Evolutionary conservation across 768 basidiomycete species (phyloP).

Genomic region (Boletellus sp.): DNA sequence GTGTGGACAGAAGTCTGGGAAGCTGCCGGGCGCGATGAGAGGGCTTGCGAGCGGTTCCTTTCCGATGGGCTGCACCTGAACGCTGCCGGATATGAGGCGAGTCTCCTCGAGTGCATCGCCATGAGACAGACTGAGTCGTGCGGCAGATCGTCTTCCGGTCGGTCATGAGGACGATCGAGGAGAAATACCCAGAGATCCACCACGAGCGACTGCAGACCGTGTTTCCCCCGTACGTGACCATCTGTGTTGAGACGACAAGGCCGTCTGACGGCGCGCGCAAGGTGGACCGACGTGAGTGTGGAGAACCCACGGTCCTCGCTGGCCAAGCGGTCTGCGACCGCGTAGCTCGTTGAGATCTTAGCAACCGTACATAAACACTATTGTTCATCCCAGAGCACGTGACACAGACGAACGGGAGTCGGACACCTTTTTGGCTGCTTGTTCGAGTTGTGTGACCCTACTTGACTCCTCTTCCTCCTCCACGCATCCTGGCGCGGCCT

Average conservation of each 20-base stretch:
- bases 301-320: constrained; percentile 21
- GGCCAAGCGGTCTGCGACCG: constrained; percentile 16
- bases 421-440: constrained; percentile 45
- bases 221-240: constrained; percentile 55
- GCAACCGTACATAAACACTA: constrained; percentile 17
- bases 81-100: constrained; percentile 67
- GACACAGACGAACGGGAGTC: constrained; percentile 49
- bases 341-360: constrained; percentile 1
- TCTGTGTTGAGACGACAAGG: neutral
- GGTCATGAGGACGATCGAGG: constrained; percentile 53
- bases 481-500: constrained; percentile 56
- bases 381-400: constrained; percentile 25
- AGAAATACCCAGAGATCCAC: constrained; percentile 65
- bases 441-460: constrained; percentile 23
- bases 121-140: neutral
- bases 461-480: constrained; percentile 10
- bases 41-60: constrained; percentile 48
- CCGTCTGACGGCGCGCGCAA: constrained; percentile 8
- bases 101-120: constrained; percentile 17
- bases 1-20: constrained; percentile 72
- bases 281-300: constrained; percentile 24
- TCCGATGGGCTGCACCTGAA: constrained; percentile 82
- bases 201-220: constrained; percentile 55
- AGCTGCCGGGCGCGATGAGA: constrained; percentile 62
- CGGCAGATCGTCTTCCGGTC: constrained; percentile 62